A percentile compares a stretch with the other conserved stretches of the same genome.
These are phyloP conservation scores for Hymenoscyphus repandus DNA, from an alignment of 2,329 filamentous ascomycete species.

Conservation along the genomic window DNA sequence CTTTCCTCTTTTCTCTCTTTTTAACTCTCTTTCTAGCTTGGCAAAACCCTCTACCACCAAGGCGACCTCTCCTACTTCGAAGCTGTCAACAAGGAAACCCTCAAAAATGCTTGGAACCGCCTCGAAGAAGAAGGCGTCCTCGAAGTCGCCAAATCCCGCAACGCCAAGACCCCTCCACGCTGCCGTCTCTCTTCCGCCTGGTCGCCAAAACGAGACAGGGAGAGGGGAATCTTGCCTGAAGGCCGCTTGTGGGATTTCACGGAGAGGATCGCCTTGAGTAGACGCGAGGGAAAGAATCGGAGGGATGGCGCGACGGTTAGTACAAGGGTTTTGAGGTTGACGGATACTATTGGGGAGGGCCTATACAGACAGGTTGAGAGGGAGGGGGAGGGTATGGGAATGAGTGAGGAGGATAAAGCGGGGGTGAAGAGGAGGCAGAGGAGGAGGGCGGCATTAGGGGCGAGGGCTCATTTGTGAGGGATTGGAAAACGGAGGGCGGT, in stretches of 20 bases:
- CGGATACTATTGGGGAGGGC: conserved; percentile 64
- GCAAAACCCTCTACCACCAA: conserved; percentile 96
- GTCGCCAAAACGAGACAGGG: conserved; percentile 63
- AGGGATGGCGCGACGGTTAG: conserved; percentile 89
- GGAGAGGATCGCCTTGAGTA: conserved; percentile 74
- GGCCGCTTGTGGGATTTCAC: conserved; percentile 89
- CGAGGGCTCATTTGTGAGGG: conserved; percentile 35
- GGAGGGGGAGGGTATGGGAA: conserved; percentile 23
- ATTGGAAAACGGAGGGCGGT: too few relatives aligned
- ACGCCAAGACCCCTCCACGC: conserved; percentile 53
- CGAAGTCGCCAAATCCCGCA: conserved; percentile 62
- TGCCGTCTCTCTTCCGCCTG: conserved; percentile 70
- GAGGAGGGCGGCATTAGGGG: conserved; percentile 42
- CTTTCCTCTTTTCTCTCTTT: neutral
- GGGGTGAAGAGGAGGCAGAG: conserved; percentile 43
- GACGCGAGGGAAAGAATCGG: conserved; percentile 91
- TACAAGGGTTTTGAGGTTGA: conserved; percentile 70
- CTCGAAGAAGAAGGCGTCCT: conserved; percentile 92
- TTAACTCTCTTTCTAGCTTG: conserved; percentile 50
- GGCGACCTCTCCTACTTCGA: conserved; percentile 97
- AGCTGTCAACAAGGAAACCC: conserved; percentile 94
- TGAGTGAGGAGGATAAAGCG: conserved; percentile 48
- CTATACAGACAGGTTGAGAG: conserved; percentile 57
- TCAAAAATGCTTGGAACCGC: conserved; percentile 85
- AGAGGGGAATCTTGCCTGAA: conserved; percentile 57